Base-by-base conservation (phyloP, 441 rosid species). In the Populus hybrid region DNA sequence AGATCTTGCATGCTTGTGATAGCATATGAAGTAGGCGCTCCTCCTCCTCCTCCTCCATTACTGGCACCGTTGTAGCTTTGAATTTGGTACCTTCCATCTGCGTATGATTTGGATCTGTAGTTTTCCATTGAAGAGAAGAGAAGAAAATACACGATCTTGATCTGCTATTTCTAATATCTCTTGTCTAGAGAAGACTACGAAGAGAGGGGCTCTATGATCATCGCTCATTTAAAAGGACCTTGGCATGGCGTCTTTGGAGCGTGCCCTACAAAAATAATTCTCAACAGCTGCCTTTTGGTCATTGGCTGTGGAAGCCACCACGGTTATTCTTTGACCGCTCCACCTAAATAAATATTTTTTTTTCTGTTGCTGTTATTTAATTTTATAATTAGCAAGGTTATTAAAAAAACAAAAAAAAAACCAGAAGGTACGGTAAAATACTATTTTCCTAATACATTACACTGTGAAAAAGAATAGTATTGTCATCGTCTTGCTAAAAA, bases 1-100 rank as follows among this genome's bases (percentile, higher is more conserved):
- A 91, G 93, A 84, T 91, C 93, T 74, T 89, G 91, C 91, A 86
- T 85, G 64, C 80, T 67, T 6, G 75, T 76, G 72, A 80, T 69
- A 12, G 81, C 76, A 18, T 28, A n/a, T 14, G 87, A 53, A 28
- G 76, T 2, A 2, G 81, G 67, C n/a, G 56, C 31, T 14, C 75
- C 77, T 38, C 61, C 42, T 14, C 75, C 77, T 38, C 61, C 42
- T 10, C 74, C 77, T 26, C 71, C 71, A 18, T 29, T 29, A 7
- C 68, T 67, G 45, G 29, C 12, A 36, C 56, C 66, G 38, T 68
- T 7, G 80, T 81, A 75, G 31, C 50, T 71, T 56, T 82, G 82
- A 18, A 82, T 75, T 74, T 87, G 87, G 84, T 73, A 82, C 53
- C 83, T 77, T 69, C 82, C 84, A 45, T 82, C 87, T 0, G 78